Percentiles rank a stretch among this genome's conserved stretches.
These are phyloP conservation scores for Amaranthus palmeri DNA, from an alignment of 148 eudicot species.

Conservation along the genomic window DNA sequence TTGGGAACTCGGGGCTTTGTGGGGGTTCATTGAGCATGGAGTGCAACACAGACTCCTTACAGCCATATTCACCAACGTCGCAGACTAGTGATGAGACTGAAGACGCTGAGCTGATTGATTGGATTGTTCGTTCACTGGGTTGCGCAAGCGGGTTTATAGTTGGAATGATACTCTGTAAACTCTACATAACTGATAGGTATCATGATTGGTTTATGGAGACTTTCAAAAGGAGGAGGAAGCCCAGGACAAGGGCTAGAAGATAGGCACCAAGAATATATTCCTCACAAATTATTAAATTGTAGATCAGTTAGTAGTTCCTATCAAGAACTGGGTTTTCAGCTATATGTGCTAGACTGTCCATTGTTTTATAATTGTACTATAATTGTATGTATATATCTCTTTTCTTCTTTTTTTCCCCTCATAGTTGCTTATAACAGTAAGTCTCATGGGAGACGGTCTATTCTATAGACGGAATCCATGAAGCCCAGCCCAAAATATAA, in stretches of 20 bases:
- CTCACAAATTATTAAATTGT: no score
- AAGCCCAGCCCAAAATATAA: no score
- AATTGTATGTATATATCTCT: no score
- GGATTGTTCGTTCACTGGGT: slow-evolving; percentile 30
- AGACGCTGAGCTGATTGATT: slow-evolving; percentile 16
- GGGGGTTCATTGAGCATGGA: slow-evolving; percentile 26
- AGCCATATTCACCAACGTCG: not conserved
- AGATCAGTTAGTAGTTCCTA: no score
- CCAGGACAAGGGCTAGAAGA: not conserved
- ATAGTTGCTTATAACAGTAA: no score
- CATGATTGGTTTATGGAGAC: slow-evolving; percentile 22
- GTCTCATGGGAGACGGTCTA: no score
- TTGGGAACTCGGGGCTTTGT: slow-evolving; percentile 30
- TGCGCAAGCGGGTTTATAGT: slow-evolving; percentile 21
- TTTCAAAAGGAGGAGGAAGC: slow-evolving; percentile 4
- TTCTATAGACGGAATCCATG: no score
- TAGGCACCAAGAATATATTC: not conserved
- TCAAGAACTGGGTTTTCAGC: no score
- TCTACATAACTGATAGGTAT: slow-evolving; percentile 6
- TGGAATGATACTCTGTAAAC: slow-evolving; percentile 25
- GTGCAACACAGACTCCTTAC: not conserved
- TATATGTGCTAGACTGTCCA: no score
- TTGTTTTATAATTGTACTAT: no score
- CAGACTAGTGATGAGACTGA: not conserved
- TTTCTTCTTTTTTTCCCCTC: no score